Evolutionary conservation across 2,329 filamentous ascomycete species (phyloP).

Genomic region (Talaromyces pinophilus): DNA sequence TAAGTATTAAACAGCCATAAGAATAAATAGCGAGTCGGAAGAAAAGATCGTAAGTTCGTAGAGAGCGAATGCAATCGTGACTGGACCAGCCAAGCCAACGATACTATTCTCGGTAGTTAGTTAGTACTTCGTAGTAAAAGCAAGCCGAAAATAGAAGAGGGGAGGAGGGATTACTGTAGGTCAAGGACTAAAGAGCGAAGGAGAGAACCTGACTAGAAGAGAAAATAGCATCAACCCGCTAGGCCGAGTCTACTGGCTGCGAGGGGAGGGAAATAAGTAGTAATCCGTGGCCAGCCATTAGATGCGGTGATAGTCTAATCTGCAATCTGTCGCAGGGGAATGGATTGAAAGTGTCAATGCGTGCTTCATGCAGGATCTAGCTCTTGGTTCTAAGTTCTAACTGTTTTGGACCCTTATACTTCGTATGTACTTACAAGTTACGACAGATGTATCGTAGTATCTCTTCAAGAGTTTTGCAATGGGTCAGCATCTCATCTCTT

Average conservation of each 20-base stretch:
- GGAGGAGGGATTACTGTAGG: neutral
- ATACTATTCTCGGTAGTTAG: neutral
- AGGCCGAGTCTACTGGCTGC: neutral
- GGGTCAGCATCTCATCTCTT: neutral
- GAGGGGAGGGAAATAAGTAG: neutral
- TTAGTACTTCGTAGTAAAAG: neutral
- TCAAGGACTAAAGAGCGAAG: neutral
- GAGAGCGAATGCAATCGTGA: constrained; percentile 12
- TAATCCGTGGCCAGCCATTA: neutral
- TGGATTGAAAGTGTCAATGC: neutral
- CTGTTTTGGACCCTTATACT: neutral
- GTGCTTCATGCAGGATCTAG: constrained; percentile 13
- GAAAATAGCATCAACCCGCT: constrained; percentile 13
- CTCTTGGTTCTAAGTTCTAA: neutral
- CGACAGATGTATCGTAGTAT: neutral
- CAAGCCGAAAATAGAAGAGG: constrained; percentile 3
- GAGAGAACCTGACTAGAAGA: neutral
- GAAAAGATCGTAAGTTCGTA: neutral
- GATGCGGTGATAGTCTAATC: neutral
- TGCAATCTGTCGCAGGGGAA: constrained; percentile 11
- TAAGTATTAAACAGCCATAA: neutral
- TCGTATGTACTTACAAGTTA: neutral
- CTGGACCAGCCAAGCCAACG: constrained; percentile 13
- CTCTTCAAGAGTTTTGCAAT: neutral
- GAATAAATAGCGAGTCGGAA: neutral